Evolutionary conservation across 2,329 filamentous ascomycete genomes (phyloP), one percentile per base, ranked within the genome.

Genomic region (Fusarium concolor): DNA sequence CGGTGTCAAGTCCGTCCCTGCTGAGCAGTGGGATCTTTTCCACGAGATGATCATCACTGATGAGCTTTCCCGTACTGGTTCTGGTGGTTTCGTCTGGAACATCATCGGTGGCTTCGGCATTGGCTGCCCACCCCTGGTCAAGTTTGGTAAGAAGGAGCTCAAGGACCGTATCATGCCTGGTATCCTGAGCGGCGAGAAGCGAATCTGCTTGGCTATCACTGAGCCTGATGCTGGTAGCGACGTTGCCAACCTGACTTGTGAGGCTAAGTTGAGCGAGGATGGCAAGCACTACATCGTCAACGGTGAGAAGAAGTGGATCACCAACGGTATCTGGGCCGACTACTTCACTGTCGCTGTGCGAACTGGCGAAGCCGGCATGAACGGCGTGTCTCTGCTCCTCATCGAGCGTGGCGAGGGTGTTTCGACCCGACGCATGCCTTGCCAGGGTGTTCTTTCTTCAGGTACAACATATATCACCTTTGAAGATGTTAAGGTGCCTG

Each of bases 301-400:
- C 77, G 96, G 96, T 56, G 95, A 97, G 88, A 98, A 99, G 91
- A 99, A 99, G 84, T 98, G 96, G 95, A 98, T 98, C 80, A 98
- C 95, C 75, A 99, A 99, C 82, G 96, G 96, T 76, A 89, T 97
- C 76, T 97, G 94, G 93, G 88, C 86, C 66, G 96, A 99, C 80
- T 99, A 98, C 84, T 98, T 98, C 85, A 98, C 96, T 56, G 96
- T 93, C 15, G 96, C 95, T 26, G 96, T 99, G 38, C 91, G 96
- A 63, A 99, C 96, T 14, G 94, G 92, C 68, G 91, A 89, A 33
- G 84, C 88, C 24, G 96, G 96, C 71, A 98, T 97, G 94, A 94
- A 95, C 76, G 96, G 96, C 62, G 86, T 99, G 65, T 93, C 90
- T 29, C 87, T 98, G 51, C 88, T 99, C 51, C 90, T 99, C 62